These are phyloP conservation scores for Tephrocybe sp. DNA, from an alignment of 768 basidiomycete species.

Conservation along the genomic window DNA sequence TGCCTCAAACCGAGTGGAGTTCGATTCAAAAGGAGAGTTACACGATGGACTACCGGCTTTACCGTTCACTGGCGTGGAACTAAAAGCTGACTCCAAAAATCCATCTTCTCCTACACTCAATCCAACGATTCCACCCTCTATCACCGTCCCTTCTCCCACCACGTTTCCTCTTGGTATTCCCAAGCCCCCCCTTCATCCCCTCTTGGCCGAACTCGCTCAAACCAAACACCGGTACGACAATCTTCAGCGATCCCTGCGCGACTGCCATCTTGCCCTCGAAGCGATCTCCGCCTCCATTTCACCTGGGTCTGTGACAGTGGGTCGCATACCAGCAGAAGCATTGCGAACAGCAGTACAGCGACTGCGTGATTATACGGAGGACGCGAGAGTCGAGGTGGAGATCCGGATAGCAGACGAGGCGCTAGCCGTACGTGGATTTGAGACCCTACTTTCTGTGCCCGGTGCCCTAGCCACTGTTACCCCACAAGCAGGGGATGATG, in stretches of 20 bases:
- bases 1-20: too few species aligned
- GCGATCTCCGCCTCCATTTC: constrained; percentile 42
- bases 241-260: constrained; percentile 22
- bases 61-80: too few species aligned
- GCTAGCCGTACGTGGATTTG: constrained; percentile 63
- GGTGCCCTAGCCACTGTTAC: constrained; percentile 36
- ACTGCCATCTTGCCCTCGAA: constrained; percentile 65
- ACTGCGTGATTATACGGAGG: constrained; percentile 74
- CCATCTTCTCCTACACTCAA: neutral
- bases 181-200: constrained; percentile 25
- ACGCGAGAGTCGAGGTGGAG: constrained; percentile 80
- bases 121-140: neutral
- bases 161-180: constrained; percentile 5
- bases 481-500: neutral
- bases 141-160: neutral
- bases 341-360: constrained; percentile 57
- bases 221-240: constrained; percentile 31
- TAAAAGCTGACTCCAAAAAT: too few species aligned
- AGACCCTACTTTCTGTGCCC: constrained; percentile 62
- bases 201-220: constrained; percentile 45
- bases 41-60: too few species aligned
- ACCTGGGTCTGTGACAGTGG: constrained; percentile 6
- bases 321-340: constrained; percentile 29
- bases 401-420: constrained; percentile 75
- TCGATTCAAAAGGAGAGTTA: too few species aligned